Conservation (phyloP, 768 basidiomycete genomes). For the Tephrocybe rancida region DNA sequence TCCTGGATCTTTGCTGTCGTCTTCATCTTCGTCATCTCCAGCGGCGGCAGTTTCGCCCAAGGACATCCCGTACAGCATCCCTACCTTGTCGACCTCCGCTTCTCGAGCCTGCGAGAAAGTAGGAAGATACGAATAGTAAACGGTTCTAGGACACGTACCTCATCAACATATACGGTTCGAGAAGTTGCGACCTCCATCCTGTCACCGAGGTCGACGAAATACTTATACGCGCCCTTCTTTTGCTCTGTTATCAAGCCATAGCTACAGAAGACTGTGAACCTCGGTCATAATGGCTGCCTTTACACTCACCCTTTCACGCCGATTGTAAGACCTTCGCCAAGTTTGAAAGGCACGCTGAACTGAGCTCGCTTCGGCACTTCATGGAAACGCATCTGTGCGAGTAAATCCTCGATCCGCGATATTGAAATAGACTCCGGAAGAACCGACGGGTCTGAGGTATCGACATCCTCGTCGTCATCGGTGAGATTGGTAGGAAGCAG, state of each 20-base stretch:
- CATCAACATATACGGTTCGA: slow-evolving; percentile 76
- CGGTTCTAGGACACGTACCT: slow-evolving; percentile 46
- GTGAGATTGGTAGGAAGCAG: slow-evolving; percentile 55
- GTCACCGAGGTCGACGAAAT: slow-evolving; percentile 80
- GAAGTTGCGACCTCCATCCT: slow-evolving; percentile 74
- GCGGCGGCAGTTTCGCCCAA: slow-evolving; percentile 34
- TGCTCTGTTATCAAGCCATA: slow-evolving; percentile 91
- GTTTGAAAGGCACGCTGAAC: slow-evolving; percentile 80
- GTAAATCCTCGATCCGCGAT: slow-evolving; percentile 74
- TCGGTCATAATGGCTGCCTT: neutral
- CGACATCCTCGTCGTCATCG: slow-evolving; percentile 52
- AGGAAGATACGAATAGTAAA: neutral
- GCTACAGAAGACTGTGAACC: slow-evolving; percentile 36
- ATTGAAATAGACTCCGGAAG: slow-evolving; percentile 76
- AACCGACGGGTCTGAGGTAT: slow-evolving; percentile 38
- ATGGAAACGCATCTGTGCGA: slow-evolving; percentile 79
- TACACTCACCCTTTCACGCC: slow-evolving; percentile 74
- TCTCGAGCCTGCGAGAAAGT: slow-evolving; percentile 38
- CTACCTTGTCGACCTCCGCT: slow-evolving; percentile 45
- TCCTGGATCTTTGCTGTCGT: slow-evolving; percentile 35
- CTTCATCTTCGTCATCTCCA: slow-evolving; percentile 41
- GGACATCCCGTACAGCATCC: slow-evolving; percentile 47
- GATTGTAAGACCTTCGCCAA: slow-evolving; percentile 74
- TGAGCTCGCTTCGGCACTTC: slow-evolving; percentile 83
- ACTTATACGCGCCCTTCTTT: slow-evolving; percentile 79